Evolutionary conservation across 1,139 yeast species (phyloP), one percentile per base, ranked within the genome.

Genomic region (Meyerozyma guilliermondii): DNA sequence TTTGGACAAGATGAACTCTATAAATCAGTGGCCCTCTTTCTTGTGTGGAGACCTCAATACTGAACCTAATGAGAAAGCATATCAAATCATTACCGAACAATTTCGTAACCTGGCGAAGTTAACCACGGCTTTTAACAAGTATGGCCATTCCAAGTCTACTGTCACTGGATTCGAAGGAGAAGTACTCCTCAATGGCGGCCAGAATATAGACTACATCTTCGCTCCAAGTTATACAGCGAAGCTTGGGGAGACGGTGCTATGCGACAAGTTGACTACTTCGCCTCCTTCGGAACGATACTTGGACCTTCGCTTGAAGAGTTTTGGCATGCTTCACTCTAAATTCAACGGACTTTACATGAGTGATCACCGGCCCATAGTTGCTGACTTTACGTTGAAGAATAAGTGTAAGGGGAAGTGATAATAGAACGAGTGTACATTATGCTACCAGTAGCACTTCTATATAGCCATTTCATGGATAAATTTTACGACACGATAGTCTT

Each of bases 301-400:
- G n/a, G 50, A 51, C 24, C 46, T 66, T 24, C 51, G 51, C 40
- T 50, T 65, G 24, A 49, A 51, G 17, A 60, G 65, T 8, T 76
- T 64, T 56, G 81, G 71, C 3, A 66, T 78, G 47, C 58, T 76
- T 31, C 78, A 73, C 45, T 70, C 78, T 17, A 63, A 66, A 45
- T 76, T 62, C 48, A 63, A 68, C 41, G 74, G 72, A 3, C 53
- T 59, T 14, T 71, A 66, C 45, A 66, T 73, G 55, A 74, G 80
- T 52, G 82, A 78, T 50, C 83, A 78, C 54, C 63, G 83, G 39
- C 83, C 83, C 1, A 54, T 78, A 20, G 70, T 75, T 23, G 78
- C 74, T 2, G 81, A 78, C 47, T 59, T 68, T 17, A 18, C 28
- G 18, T 14, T 48, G 17, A 13, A 10, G 10, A 33, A 14, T 13